Evolutionary conservation across 139 green algal species (phyloP), one percentile per base, ranked within the genome.

Genomic region (Chlorella sorokiniana): DNA sequence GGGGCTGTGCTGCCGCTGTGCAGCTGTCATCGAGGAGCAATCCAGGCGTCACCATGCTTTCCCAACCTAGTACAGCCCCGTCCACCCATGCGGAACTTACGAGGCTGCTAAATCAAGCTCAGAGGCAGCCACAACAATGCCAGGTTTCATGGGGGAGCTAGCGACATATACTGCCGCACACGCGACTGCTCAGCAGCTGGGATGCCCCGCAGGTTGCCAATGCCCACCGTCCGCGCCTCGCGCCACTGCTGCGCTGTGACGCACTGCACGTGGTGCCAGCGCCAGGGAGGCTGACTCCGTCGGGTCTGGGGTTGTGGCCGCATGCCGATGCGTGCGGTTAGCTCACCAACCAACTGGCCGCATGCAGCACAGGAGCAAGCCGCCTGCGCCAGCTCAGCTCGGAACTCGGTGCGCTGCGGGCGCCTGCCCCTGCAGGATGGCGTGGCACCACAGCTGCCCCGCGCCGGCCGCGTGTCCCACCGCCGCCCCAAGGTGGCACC

Each of bases 231-330:
- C 11, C 31, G 25, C 23, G 73, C 73, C 54, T 79, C 73, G 9
- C 40, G 73, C 52, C 38, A 79, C 37, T 40, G 25, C 27, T 8
- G 29, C 10, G 73, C 38, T 10, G 54, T 52, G 52, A 79, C 52
- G 38, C 73, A 79, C 20, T 10, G 6, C 45, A 79, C 37, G 54
- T 79, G 73, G 52, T 79, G 40, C 73, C 73, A 69, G 35, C 29
- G 40, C 48, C 23, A 79, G 9, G 35, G 35, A 40, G 31, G 31
- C 62, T 44, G 31, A 2, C 31, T 23, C 65, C 65, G 33, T 16
- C 65, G 65, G 11, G 65, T 27, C 29, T 45, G 35, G 11, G 18
- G 37, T 18, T 37, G 52, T 25, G 40, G 52, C 8, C 73, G 73
- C 52, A 54, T 52, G 54, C 73, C 73, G 25, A 79, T 79, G 38